Percentiles rank a stretch among this genome's conserved stretches.
Evolutionary conservation across 306 rosid genomes (phyloP).

Genomic region (Morella rubra): DNA sequence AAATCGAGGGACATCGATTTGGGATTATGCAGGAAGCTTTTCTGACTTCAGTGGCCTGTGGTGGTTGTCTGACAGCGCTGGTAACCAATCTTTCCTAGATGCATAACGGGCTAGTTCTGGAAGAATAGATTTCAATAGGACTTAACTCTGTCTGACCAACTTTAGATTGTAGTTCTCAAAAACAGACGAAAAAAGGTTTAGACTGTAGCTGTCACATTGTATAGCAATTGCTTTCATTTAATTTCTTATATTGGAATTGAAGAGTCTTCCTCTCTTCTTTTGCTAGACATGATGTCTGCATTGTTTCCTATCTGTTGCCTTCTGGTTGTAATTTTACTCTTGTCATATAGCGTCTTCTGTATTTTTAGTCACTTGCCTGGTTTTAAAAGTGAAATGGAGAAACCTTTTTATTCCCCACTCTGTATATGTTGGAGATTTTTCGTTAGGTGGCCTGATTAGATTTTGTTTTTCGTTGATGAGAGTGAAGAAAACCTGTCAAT

Average conservation of each 20-base stretch:
- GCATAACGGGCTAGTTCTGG: constrained; percentile 23
- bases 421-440: background rate
- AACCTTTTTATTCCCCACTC: no score
- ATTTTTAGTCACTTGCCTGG: no score
- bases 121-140: constrained; percentile 2
- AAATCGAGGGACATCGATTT: constrained; percentile 41
- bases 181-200: background rate
- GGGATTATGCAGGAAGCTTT: constrained; percentile 73
- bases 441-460: background rate
- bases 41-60: constrained; percentile 36
- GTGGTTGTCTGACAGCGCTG: constrained; percentile 15
- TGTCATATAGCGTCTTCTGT: no score
- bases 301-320: background rate
- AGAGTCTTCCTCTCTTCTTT: background rate
- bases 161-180: background rate
- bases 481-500: background rate
- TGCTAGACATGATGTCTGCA: background rate
- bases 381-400: no score
- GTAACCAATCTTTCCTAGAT: constrained; percentile 26
- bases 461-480: constrained; percentile 4
- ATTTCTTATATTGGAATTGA: constrained; percentile 10
- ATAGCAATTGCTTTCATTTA: constrained; percentile 23
- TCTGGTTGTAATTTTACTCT: no score
- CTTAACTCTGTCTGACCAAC: constrained; percentile 22
- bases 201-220: constrained; percentile 27